Conservation (phyloP, 495 filamentous ascomycete species). For the Penicillium malachiteum region DNA sequence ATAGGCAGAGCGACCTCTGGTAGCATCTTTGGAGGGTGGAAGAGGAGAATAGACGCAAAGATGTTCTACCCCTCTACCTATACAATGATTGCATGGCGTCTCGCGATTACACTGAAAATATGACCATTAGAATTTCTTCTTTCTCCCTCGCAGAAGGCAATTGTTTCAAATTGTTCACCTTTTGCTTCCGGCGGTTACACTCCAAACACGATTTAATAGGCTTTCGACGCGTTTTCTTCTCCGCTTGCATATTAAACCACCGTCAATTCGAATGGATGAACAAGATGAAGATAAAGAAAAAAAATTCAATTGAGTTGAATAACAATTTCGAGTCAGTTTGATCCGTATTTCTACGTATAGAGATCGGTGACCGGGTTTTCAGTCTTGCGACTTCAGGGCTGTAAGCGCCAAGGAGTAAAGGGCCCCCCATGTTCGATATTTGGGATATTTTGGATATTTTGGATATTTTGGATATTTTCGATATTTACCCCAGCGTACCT, state of each 20-base stretch:
- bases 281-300: background rate
- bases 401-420: slow-evolving; percentile 7
- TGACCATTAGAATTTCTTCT: background rate
- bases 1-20: slow-evolving; percentile 3
- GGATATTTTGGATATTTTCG: no score
- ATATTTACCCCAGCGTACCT: slow-evolving; percentile 3
- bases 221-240: slow-evolving; percentile 15
- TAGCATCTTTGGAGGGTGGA: background rate
- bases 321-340: background rate
- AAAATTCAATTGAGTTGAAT: background rate
- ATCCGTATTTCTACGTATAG: no score
- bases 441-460: no score
- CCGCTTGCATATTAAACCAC: slow-evolving; percentile 1
- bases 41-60: slow-evolving; percentile 16
- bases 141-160: background rate
- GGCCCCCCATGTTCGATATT: background rate
- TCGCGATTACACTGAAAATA: slow-evolving; percentile 17
- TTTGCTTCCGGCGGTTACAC: slow-evolving; percentile 25
- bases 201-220: slow-evolving; percentile 23
- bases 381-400: slow-evolving; percentile 1
- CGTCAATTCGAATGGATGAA: background rate
- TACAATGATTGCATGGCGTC: slow-evolving; percentile 22
- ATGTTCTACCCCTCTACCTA: slow-evolving; percentile 14
- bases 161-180: slow-evolving; percentile 2
- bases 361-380: slow-evolving; percentile 1